Percentiles rank a stretch among this genome's conserved stretches.
phyloP scores from a whole-genome alignment of 306 rosid genomes.

The Rosa rugosa region DNA sequence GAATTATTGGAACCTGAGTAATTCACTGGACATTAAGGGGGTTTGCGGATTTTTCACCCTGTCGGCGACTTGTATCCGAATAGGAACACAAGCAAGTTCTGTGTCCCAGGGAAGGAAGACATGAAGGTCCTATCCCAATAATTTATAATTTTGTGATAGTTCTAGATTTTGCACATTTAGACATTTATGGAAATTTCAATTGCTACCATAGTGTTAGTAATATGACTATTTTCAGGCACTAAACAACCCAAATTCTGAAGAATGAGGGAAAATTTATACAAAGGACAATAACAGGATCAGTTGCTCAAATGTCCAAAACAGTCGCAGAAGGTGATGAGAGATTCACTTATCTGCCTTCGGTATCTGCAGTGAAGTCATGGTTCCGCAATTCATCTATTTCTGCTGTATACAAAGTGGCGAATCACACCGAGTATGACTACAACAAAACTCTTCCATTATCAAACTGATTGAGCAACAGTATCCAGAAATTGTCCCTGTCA shows the following conservation, averaged over 20 bases:
- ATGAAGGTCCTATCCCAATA: background rate
- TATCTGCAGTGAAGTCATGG: background rate
- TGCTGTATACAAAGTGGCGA: background rate
- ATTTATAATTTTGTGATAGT: background rate
- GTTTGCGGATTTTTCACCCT: background rate
- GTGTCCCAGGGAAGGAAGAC: background rate
- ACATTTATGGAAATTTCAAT: background rate
- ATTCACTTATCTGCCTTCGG: background rate
- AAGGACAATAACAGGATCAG: background rate
- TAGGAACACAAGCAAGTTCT: background rate
- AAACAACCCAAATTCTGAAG: background rate
- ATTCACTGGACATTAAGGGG: background rate
- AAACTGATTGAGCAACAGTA: background rate
- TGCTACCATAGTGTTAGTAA: background rate
- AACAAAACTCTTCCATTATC: background rate
- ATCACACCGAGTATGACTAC: background rate
- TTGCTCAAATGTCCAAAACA: background rate
- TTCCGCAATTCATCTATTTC: background rate
- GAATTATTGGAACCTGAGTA: background rate
- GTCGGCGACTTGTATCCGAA: background rate
- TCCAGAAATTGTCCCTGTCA: background rate
- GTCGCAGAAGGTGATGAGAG: background rate
- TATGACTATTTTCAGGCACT: background rate
- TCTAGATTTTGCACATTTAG: background rate
- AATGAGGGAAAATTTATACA: background rate